Evolutionary conservation across 257 asterid species (phyloP).

Genomic region (Henckelia pumila): DNA sequence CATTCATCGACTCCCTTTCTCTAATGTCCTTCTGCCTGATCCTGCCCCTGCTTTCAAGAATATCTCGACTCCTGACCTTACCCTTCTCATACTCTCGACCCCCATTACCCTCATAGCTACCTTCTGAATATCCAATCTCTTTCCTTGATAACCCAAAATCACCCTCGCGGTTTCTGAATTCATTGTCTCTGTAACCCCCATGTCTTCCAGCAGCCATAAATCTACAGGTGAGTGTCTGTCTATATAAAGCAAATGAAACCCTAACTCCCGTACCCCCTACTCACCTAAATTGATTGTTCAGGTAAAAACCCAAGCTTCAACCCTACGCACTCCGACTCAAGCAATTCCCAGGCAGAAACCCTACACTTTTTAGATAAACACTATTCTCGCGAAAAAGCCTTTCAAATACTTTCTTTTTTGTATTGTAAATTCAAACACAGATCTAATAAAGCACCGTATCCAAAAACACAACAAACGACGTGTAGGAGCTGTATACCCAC

Average conservation of each 20-base stretch:
- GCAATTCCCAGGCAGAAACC: background rate
- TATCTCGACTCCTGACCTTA: slow-evolving; percentile 32
- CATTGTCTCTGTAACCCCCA: slow-evolving; percentile 62
- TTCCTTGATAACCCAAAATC: slow-evolving; percentile 49
- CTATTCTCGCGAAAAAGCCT: background rate
- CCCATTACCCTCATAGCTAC: slow-evolving; percentile 51
- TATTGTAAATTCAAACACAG: background rate
- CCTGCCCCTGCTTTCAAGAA: slow-evolving; percentile 39
- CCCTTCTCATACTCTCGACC: slow-evolving; percentile 39
- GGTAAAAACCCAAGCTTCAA: background rate
- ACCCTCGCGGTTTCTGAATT: slow-evolving; percentile 53
- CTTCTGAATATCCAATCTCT: slow-evolving; percentile 42
- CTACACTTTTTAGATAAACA: too few relatives aligned
- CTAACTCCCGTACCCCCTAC: slow-evolving; percentile 8
- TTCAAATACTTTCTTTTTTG: background rate
- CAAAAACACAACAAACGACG: background rate
- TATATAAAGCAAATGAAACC: slow-evolving; percentile 20
- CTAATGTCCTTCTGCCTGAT: slow-evolving; percentile 54
- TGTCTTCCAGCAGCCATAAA: slow-evolving; percentile 80
- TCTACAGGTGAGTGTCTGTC: background rate
- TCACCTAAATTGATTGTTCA: background rate
- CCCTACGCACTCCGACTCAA: background rate
- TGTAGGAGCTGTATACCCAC: background rate
- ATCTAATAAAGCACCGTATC: background rate
- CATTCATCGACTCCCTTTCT: slow-evolving; percentile 50